Base-by-base conservation (phyloP, 257 asterid species). In the Salvia hispanica region DNA sequence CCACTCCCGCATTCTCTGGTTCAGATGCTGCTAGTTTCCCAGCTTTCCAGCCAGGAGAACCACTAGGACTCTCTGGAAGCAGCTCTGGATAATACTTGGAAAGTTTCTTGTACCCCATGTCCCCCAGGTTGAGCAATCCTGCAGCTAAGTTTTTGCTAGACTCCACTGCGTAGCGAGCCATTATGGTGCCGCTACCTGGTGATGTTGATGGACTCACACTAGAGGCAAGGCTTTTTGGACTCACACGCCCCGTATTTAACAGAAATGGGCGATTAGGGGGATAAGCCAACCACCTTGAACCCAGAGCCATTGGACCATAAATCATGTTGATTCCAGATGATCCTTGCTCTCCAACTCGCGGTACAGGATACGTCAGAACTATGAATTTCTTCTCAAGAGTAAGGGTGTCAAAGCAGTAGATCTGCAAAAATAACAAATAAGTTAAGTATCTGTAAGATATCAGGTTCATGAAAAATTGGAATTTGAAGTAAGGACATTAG, bases 261-360 rank as follows among this genome's bases (percentile, higher is more conserved):
- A 78, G 61, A 72, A 81, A 76, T 10, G 95, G 92, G 47, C 86
- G 87, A 67, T 79, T 79, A 54, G 95, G 86, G 58, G 95, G 71
- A 62, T 82, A 88, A 2, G 92, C 92, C 83, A 88, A 71, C 95
- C 95, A 88, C 77, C 95, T 81, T 67, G 92, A 80, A 61, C 95
- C 92, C 79, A 88, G 77, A 50, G 92, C 90, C 86, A 88, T 77
- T 63, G 95, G 90, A 60, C 95, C 95, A 60, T 83, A 85, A n/a
- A 85, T 88, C 1, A 84, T 82, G 76, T 79, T 78, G 65, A 88
- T 74, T 16, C 83, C 86, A 68, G 77, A 76, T 50, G 79, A 72
- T 71, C 88, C 90, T 76, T 75, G 90, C 59, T 81, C 90, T 66
- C 88, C 92, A 15, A 77, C 78, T 48, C 86, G 86, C 46, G 88